phyloP scores from a whole-genome alignment of 805 yeast genomes.

The Saccharomycopsis oosterbeekiorum region DNA sequence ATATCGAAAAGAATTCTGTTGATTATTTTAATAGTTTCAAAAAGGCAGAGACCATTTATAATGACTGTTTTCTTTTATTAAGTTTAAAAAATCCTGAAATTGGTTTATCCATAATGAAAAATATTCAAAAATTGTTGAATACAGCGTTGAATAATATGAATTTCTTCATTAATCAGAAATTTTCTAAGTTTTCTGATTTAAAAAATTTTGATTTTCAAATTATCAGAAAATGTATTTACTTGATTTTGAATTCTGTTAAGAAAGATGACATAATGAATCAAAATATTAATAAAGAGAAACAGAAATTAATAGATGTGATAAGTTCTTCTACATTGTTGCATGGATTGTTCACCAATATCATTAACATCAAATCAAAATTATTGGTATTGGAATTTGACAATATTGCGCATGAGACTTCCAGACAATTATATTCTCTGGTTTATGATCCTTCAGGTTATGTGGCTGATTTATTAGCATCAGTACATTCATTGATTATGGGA shows the following conservation, averaged over 20 bases:
- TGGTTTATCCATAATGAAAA: slow-evolving; percentile 55
- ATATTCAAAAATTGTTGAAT: slow-evolving; percentile 43
- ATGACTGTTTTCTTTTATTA: slow-evolving; percentile 59
- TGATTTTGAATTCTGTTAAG: slow-evolving; percentile 1
- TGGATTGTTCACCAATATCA: slow-evolving; percentile 50
- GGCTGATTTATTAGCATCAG: slow-evolving; percentile 82
- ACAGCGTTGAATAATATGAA: slow-evolving; percentile 44
- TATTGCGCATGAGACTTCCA: slow-evolving; percentile 17
- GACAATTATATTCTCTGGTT: slow-evolving; percentile 54
- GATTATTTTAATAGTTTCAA: slow-evolving; percentile 52
- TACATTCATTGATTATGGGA: slow-evolving; percentile 77
- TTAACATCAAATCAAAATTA: slow-evolving; percentile 55
- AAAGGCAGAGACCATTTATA: slow-evolving; percentile 55
- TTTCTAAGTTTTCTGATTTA: slow-evolving; percentile 19
- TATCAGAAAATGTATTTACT: slow-evolving; percentile 3
- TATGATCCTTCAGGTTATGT: slow-evolving; percentile 76
- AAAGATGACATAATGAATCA: not conserved
- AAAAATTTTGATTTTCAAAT: slow-evolving; percentile 13
- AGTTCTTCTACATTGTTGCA: slow-evolving; percentile 31
- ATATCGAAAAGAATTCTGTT: slow-evolving; percentile 26
- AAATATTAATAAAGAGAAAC: not conserved
- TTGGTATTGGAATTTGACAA: slow-evolving; percentile 52
- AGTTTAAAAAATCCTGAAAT: slow-evolving; percentile 57
- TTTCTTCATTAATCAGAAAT: slow-evolving; percentile 20
- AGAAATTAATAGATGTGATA: slow-evolving; percentile 13